Evolutionary conservation across 495 filamentous ascomycete species (phyloP).

Genomic region (Penicillium bialowiezense): DNA sequence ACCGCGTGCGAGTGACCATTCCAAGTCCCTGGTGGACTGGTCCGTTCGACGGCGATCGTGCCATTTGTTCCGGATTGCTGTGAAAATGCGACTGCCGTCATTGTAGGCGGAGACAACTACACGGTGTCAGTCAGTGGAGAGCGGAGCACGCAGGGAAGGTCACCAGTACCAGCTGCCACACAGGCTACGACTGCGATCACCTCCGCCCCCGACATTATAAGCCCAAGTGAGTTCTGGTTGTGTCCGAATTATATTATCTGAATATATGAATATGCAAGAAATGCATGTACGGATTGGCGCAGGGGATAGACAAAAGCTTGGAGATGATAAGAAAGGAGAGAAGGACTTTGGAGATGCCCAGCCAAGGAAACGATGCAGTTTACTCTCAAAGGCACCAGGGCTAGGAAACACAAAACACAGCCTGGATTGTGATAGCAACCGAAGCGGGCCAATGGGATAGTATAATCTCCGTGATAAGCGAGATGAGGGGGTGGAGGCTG

Average conservation of each 20-base stretch:
- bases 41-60: constrained; percentile 17
- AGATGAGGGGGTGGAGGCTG: constrained; percentile 4
- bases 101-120: constrained; percentile 45
- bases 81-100: constrained; percentile 35
- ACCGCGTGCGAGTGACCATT: constrained; percentile 32
- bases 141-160: background rate
- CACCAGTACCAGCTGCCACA: constrained; percentile 30
- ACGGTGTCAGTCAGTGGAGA: background rate
- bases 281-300: background rate
- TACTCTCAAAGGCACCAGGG: background rate
- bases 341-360: too few relatives aligned
- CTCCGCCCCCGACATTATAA: constrained; percentile 21
- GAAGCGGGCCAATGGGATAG: background rate
- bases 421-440: background rate
- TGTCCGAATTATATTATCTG: too few relatives aligned
- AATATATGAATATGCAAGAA: too few relatives aligned
- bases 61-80: constrained; percentile 36
- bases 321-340: background rate
- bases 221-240: background rate
- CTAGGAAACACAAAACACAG: background rate
- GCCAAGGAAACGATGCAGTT: background rate
- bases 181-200: constrained; percentile 34
- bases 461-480: constrained; percentile 2
- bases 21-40: constrained; percentile 24
- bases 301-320: background rate